Conservation (phyloP, 345 rosid species). For the Ceriops zippeliana region DNA sequence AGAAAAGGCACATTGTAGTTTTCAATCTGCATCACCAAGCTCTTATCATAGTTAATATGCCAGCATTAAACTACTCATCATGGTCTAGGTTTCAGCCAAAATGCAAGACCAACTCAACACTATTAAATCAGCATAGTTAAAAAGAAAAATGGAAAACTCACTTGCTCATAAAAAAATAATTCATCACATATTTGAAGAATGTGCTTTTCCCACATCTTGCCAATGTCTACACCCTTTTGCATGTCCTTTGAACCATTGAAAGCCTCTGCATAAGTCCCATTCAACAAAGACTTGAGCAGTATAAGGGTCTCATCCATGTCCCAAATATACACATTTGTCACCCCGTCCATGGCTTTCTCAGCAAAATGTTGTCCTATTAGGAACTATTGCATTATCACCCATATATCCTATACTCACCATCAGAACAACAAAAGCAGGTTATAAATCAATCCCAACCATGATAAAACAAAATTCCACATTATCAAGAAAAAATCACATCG, state of each 20-base stretch:
- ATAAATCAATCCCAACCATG: not conserved
- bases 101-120: not conserved
- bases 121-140: not conserved
- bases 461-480: too few species aligned
- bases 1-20: slow-evolving; percentile 72
- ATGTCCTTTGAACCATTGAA: slow-evolving; percentile 57
- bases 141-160: slow-evolving; percentile 23
- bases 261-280: slow-evolving; percentile 55
- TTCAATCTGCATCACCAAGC: slow-evolving; percentile 54
- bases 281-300: slow-evolving; percentile 74
- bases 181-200: slow-evolving; percentile 70
- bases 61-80: not conserved
- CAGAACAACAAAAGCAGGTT: not conserved
- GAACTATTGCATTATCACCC: slow-evolving; percentile 26
- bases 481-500: too few species aligned
- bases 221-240: slow-evolving; percentile 64
- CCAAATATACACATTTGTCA: slow-evolving; percentile 67
- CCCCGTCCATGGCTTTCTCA: slow-evolving; percentile 20
- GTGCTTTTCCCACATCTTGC: slow-evolving; percentile 75
- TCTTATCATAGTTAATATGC: not conserved
- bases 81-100: not conserved
- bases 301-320: slow-evolving; percentile 95
- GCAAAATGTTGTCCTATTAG: slow-evolving; percentile 16
- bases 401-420: not conserved
- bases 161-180: slow-evolving; percentile 74